These are phyloP conservation scores for Sarocladium kiliense DNA, from an alignment of 2,329 filamentous ascomycete species.

Conservation along the genomic window DNA sequence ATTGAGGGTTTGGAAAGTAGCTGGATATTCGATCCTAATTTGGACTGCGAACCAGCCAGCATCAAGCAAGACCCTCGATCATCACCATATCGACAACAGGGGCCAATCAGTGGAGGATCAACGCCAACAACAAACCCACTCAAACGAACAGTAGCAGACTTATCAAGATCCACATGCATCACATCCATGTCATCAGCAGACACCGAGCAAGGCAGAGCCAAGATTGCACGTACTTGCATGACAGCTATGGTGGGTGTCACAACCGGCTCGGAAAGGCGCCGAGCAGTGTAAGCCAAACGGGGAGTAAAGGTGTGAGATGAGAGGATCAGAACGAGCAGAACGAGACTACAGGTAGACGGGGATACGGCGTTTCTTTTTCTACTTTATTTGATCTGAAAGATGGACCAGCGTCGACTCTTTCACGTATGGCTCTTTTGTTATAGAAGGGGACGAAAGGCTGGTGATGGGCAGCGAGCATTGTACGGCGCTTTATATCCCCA, in stretches of 20 bases:
- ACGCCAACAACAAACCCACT: not conserved
- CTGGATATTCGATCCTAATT: constrained; percentile 46
- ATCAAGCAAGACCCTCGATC: constrained; percentile 24
- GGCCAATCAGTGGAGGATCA: constrained; percentile 10
- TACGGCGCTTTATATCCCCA: not conserved
- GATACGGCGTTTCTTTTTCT: constrained; percentile 1
- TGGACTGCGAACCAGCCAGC: constrained; percentile 36
- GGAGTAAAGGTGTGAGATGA: not conserved
- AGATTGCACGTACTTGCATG: constrained; percentile 7
- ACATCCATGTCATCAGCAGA: constrained; percentile 13
- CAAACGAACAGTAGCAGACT: not conserved
- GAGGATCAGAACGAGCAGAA: not conserved
- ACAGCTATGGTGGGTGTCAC: constrained; percentile 6
- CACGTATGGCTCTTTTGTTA: not conserved
- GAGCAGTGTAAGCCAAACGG: constrained; percentile 5
- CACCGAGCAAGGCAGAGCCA: constrained; percentile 26
- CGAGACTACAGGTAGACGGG: not conserved
- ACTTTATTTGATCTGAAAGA: not conserved
- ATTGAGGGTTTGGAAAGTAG: constrained; percentile 48
- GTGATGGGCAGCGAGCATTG: not conserved
- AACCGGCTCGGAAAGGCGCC: not conserved
- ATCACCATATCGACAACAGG: constrained; percentile 16
- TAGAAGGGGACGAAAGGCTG: not conserved
- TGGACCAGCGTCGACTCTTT: not conserved
- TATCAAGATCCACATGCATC: constrained; percentile 1